These are phyloP conservation scores for Bonia amplexicaulis DNA, from an alignment of 176 grass and related monocot species.

Conservation along the genomic window DNA sequence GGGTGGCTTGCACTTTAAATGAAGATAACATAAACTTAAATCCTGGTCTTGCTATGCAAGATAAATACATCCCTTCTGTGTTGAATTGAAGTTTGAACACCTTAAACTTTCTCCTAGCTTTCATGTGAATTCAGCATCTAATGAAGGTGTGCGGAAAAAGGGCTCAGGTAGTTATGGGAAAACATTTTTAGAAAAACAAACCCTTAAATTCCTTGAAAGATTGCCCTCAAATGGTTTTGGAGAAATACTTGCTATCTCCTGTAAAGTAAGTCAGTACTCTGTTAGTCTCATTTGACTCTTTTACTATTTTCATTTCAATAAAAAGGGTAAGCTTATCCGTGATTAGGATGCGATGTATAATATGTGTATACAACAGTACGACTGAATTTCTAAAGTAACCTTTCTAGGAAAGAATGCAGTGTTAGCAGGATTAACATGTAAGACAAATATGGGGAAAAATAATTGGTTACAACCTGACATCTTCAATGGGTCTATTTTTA, in stretches of 20 bases:
- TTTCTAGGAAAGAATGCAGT: slow-evolving; percentile 1
- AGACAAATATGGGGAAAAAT: neutral
- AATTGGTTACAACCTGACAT: neutral
- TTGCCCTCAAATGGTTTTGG: neutral
- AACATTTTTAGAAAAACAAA: neutral
- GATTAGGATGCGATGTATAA: neutral
- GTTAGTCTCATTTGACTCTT: neutral
- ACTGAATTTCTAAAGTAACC: neutral
- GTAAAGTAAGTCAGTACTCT: neutral
- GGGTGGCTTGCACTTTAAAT: neutral
- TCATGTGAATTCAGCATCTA: neutral
- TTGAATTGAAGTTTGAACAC: neutral
- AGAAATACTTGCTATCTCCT: neutral
- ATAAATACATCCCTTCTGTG: neutral
- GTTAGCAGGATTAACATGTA: neutral
- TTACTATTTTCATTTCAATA: neutral
- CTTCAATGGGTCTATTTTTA: neutral
- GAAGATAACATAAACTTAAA: neutral
- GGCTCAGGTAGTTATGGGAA: neutral
- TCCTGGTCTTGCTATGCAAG: neutral
- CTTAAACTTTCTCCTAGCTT: neutral
- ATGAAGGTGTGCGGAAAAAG: neutral
- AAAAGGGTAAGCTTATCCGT: neutral
- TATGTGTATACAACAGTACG: neutral
- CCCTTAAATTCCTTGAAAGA: neutral